Evolutionary conservation across 2,329 filamentous ascomycete genomes (phyloP).

Genomic region (Dactylonectria estremocensis): DNA sequence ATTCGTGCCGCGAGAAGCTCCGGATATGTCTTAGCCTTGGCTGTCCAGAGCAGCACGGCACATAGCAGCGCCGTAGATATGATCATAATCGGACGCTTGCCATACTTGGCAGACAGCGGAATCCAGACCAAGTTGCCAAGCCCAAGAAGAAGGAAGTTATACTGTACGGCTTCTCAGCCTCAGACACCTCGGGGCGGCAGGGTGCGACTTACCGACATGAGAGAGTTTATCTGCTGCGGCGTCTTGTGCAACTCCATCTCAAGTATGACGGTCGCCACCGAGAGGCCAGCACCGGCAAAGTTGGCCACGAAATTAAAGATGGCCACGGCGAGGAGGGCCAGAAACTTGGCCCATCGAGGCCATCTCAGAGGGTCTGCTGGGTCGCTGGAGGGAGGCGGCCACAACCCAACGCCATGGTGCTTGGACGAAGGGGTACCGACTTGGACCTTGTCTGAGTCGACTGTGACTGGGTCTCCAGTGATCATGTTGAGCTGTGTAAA

Average conservation of each 20-base stretch:
- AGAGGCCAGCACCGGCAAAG: conserved; percentile 10
- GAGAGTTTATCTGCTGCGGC: neutral
- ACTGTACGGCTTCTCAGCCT: neutral
- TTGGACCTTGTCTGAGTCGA: too few species aligned
- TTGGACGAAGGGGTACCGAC: conserved; percentile 1
- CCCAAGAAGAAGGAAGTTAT: conserved; percentile 10
- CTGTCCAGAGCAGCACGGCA: conserved; percentile 6
- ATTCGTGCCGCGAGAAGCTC: conserved; percentile 8
- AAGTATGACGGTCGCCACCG: conserved; percentile 5
- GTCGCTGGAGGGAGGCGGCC: conserved; percentile 6
- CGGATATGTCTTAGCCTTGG: neutral
- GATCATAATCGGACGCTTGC: conserved; percentile 12
- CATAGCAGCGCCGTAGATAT: conserved; percentile 7
- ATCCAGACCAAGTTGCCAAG: conserved; percentile 16
- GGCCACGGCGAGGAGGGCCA: conserved; percentile 1
- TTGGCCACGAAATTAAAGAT: conserved; percentile 10
- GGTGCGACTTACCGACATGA: conserved; percentile 9
- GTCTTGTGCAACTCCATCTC: conserved; percentile 11
- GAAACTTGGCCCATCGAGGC: conserved; percentile 1
- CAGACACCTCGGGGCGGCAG: neutral
- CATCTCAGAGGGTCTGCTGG: conserved; percentile 9
- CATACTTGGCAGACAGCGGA: conserved; percentile 10
- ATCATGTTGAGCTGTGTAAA: too few species aligned
- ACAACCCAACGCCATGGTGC: conserved; percentile 9
- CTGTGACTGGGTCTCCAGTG: too few species aligned